Base-by-base conservation (phyloP, 169 alveolate genomes). In the Plasmodium gaboni region DNA sequence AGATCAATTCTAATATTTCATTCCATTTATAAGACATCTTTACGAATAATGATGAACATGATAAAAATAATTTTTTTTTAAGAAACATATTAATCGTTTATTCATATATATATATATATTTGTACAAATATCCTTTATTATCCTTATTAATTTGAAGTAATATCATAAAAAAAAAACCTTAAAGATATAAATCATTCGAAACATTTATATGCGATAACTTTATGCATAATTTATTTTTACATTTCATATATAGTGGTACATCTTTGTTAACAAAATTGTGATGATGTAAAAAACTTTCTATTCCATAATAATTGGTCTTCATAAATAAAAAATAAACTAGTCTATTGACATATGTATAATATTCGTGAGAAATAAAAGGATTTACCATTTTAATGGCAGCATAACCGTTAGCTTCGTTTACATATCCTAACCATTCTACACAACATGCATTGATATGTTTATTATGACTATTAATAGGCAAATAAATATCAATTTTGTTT, bases 351-450 rank as follows among this genome's bases (percentile, higher is more conserved):
- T 80, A 80, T 19, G 91, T 80, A 72, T 72, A 67, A 70, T 80
- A 80, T 42, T 80, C 91, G 10, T 80, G 80, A 70, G 46, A 80
- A 70, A 70, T 42, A 70, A 80, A 80, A 80, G 91, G 85, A 19
- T 42, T 12, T 32, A 55, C 22, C 15, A 80, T 80, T 80, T 69
- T 65, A 15, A 69, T 64, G 10, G 80, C 83, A 51, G 91, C 91
- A 68, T 80, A 80, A 3, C 91, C 91, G 48, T 80, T 80, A 26
- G 91, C 83, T 68, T 80, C 91, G 50, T 80, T 80, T 22, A 80
- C 83, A 38, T 53, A 80, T 24, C 91, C 91, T 53, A 32, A 13
- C 91, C 91, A 80, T 80, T 80, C 91, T n/a, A 80, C 73, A 46
- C 91, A 80, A 24, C 73, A 15, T 12, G 26, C 15, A 26, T 26